These are phyloP conservation scores for Lasiodiplodia sp. DNA, from an alignment of 2,329 filamentous ascomycete genomes.

Conservation along the genomic window DNA sequence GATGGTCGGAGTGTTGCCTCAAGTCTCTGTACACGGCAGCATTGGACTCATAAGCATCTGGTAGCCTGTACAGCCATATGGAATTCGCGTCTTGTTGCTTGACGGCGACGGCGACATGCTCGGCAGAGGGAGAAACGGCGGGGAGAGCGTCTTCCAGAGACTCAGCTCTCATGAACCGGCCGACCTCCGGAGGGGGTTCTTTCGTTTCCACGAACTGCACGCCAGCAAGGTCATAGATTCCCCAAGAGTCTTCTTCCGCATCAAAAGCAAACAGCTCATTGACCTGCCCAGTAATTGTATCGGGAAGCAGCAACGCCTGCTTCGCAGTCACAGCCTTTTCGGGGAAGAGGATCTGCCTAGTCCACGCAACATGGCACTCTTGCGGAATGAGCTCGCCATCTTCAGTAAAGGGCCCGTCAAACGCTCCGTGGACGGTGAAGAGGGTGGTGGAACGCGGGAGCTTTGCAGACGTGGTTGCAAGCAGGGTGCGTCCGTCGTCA, in stretches of 20 bases:
- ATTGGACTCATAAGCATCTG: slow-evolving; percentile 35
- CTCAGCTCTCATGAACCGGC: slow-evolving; percentile 48
- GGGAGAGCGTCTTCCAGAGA: slow-evolving; percentile 51
- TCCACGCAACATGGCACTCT: slow-evolving; percentile 47
- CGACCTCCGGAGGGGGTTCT: slow-evolving; percentile 47
- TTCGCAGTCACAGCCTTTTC: slow-evolving; percentile 47
- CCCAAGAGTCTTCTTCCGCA: slow-evolving; percentile 49
- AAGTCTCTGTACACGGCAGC: slow-evolving; percentile 41
- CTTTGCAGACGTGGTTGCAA: slow-evolving; percentile 48
- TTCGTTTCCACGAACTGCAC: slow-evolving; percentile 49
- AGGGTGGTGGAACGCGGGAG: slow-evolving; percentile 46
- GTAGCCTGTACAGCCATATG: slow-evolving; percentile 49
- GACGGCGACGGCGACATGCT: slow-evolving; percentile 48
- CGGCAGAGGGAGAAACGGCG: slow-evolving; percentile 47
- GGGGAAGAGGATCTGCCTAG: slow-evolving; percentile 50
- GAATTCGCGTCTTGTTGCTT: slow-evolving; percentile 48
- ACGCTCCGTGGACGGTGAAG: slow-evolving; percentile 48
- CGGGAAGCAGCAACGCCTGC: slow-evolving; percentile 49
- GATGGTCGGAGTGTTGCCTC: slow-evolving; percentile 35
- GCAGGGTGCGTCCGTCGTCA: slow-evolving; percentile 48
- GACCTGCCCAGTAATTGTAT: slow-evolving; percentile 46
- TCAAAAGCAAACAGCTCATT: slow-evolving; percentile 52
- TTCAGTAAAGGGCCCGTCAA: slow-evolving; percentile 49
- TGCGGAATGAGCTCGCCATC: slow-evolving; percentile 49
- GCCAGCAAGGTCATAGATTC: slow-evolving; percentile 48